Conservation (phyloP, 768 basidiomycete species). For the Tephrocybe sp. region DNA sequence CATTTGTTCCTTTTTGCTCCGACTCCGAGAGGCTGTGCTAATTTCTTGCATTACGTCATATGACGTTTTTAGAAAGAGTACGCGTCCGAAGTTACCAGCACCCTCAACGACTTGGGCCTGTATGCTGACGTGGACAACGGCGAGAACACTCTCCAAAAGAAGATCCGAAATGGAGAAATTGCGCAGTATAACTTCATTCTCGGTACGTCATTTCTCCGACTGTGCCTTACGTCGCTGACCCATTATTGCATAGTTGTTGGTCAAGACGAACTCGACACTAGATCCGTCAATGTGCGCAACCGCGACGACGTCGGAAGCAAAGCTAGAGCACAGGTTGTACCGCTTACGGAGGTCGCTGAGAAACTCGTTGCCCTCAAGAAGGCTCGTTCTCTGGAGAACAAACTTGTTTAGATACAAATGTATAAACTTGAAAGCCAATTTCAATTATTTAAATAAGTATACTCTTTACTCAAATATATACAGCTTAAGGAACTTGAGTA, state of each 20-base stretch:
- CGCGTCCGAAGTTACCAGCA: slow-evolving; percentile 76
- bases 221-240: not conserved
- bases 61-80: slow-evolving; percentile 72
- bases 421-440: not conserved
- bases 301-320: slow-evolving; percentile 92
- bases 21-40: slow-evolving; percentile 15
- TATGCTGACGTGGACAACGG: slow-evolving; percentile 93
- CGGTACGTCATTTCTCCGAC: slow-evolving; percentile 50
- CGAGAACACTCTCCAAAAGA: slow-evolving; percentile 92
- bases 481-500: no score
- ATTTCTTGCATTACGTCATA: not conserved
- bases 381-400: slow-evolving; percentile 41
- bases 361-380: slow-evolving; percentile 76
- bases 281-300: slow-evolving; percentile 94
- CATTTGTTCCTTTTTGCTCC: not conserved
- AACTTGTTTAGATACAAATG: slow-evolving; percentile 23
- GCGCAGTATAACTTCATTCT: slow-evolving; percentile 98
- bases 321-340: slow-evolving; percentile 70
- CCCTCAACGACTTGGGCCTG: slow-evolving; percentile 67
- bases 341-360: slow-evolving; percentile 67
- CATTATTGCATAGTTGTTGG: slow-evolving; percentile 73
- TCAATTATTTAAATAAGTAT: slow-evolving; percentile 3
- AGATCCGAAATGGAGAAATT: slow-evolving; percentile 95
- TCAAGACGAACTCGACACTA: slow-evolving; percentile 82
- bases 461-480: not conserved